Evolutionary conservation across 208 protist species (phyloP).

Genomic region (Crithidia fasciculata): DNA sequence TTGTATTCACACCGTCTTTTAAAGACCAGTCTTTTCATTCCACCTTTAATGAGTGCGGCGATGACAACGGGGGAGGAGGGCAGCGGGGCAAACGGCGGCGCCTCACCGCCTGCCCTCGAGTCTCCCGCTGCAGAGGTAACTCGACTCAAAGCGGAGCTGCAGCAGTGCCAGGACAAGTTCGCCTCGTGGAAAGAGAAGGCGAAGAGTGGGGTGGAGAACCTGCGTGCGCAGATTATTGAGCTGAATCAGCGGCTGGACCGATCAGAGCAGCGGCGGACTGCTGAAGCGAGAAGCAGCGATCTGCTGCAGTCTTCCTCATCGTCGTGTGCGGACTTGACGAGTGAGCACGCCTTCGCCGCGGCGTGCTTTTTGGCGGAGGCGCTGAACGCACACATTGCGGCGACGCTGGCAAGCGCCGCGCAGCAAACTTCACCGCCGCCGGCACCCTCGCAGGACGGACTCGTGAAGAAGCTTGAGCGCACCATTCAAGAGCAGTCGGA

Average conservation of each 20-base stretch:
- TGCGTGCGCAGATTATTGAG: slow-evolving; percentile 65
- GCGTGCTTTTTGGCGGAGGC: slow-evolving; percentile 22
- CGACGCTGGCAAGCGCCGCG: neutral
- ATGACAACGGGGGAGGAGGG: neutral
- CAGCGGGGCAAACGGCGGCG: no score
- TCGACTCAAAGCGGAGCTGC: slow-evolving; percentile 54
- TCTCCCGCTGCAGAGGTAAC: slow-evolving; percentile 6
- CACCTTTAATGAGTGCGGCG: no score
- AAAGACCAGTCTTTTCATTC: no score
- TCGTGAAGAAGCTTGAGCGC: slow-evolving; percentile 15
- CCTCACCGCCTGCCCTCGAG: neutral
- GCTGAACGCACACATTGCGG: neutral
- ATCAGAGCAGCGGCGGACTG: slow-evolving; percentile 12
- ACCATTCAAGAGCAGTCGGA: slow-evolving; percentile 37
- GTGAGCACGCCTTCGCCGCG: slow-evolving; percentile 11
- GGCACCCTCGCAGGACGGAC: neutral
- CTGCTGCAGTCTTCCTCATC: neutral
- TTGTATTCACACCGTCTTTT: no score
- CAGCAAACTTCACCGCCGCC: neutral
- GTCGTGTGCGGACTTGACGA: slow-evolving; percentile 3
- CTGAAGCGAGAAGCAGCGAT: neutral
- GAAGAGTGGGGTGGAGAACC: slow-evolving; percentile 73
- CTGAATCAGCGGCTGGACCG: slow-evolving; percentile 47
- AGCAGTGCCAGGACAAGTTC: slow-evolving; percentile 65
- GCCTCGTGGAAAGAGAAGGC: slow-evolving; percentile 77